Percentiles rank a stretch among this genome's conserved stretches.
Evolutionary conservation across 164 flowering plant genomes (phyloP).

Genomic region (Piper longum): DNA sequence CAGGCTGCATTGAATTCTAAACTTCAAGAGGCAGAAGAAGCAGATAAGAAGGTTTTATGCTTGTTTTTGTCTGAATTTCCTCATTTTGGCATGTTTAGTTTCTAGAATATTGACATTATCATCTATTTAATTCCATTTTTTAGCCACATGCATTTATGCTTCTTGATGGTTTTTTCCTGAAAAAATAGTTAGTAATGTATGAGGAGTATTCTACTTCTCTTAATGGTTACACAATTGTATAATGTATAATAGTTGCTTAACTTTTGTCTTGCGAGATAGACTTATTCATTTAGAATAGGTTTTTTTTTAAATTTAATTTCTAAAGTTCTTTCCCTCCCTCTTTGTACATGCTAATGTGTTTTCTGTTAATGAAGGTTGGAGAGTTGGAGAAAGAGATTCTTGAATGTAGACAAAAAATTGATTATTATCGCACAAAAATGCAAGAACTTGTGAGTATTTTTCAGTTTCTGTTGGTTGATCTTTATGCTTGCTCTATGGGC

Average conservation of each 20-base stretch:
- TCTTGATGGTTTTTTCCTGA: too few species aligned
- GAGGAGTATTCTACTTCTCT: too few species aligned
- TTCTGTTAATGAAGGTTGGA: slow-evolving; percentile 40
- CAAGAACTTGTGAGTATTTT: slow-evolving; percentile 86
- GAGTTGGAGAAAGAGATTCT: slow-evolving; percentile 77
- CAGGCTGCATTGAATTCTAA: slow-evolving; percentile 58
- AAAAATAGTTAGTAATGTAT: too few species aligned
- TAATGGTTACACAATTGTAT: too few species aligned
- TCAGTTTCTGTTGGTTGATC: neutral
- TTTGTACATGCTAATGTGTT: neutral
- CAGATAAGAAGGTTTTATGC: slow-evolving; percentile 55
- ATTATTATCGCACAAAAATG: slow-evolving; percentile 71
- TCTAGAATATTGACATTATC: neutral
- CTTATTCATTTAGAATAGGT: neutral
- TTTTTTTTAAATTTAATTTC: neutral
- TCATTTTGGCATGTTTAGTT: neutral
- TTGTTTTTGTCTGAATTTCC: neutral
- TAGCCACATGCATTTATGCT: neutral
- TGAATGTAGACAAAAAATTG: slow-evolving; percentile 74
- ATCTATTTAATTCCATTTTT: too few species aligned
- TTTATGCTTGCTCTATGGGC: neutral
- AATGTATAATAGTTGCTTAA: neutral
- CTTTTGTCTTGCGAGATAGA: neutral
- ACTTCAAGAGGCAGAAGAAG: slow-evolving; percentile 69
- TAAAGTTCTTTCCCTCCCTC: neutral